Base-by-base conservation (phyloP, 495 filamentous ascomycete species). In the Gamarada debralockiae region DNA sequence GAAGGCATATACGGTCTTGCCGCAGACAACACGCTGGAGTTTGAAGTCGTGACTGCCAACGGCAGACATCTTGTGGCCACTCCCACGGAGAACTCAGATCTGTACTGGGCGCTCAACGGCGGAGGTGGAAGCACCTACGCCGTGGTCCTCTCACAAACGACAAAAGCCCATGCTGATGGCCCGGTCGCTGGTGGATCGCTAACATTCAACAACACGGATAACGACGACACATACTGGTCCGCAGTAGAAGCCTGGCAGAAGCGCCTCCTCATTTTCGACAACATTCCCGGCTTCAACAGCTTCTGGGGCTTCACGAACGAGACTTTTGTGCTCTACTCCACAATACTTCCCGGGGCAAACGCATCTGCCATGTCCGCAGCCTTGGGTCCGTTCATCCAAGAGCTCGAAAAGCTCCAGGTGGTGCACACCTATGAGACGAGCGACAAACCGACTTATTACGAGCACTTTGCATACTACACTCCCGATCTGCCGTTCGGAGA, bases 81-180 rank as follows among this genome's bases (percentile, higher is more conserved):
- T 10, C 70, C 69, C 0, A 65, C 64, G n/a, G 21, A 76, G 46
- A 69, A 82, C 53, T 15, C 65, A 0, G 80, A 84, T 55, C 60
- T 86, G 0, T 84, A 73, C 63, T 84, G 78, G 79, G 82, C 82
- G 7, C 59, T 85, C 0, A 68, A 65, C 29, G 81, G 81, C 18
- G 81, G 81, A n/a, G 78, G 78, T 5, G 70, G 64, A 15, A 70
- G 73, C 2, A 78, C 72, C 22, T 81, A 74, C 42, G 78, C 70
- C 5, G 68, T 79, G 4, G 73, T 78, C 0, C 61, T 64, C 50
- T 73, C 70, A 3, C 63, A 74, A 60, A 78, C 74, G 0, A 56
- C 63, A 21, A 76, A 69, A 52, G 64, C 66, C 0, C 61, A 73
- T 27, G 24, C 29, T 4, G 48, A 46, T 40, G 29, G 17, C 14